Evolutionary conservation across 2,329 filamentous ascomycete genomes (phyloP).

Genomic region (Trichoderma hamatum): DNA sequence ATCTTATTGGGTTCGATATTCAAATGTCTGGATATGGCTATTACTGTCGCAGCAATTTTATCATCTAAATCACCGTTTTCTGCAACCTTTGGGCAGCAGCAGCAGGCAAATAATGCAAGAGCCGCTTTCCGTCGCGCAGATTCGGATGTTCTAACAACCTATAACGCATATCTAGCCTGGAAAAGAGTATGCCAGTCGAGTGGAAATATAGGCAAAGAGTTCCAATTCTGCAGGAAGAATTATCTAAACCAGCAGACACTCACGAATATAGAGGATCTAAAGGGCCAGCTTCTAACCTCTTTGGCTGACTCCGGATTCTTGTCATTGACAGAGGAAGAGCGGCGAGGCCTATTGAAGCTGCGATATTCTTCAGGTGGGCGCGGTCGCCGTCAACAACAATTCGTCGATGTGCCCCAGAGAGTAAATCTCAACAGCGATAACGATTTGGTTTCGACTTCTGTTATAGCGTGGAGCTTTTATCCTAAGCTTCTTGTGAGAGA

Average conservation of each 20-base stretch:
- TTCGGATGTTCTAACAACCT: conserved; percentile 88
- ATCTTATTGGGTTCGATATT: conserved; percentile 86
- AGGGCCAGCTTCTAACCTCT: conserved; percentile 83
- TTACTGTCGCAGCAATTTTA: conserved; percentile 89
- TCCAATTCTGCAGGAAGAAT: conserved; percentile 91
- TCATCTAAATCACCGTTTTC: conserved; percentile 95
- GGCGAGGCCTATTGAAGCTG: conserved; percentile 66
- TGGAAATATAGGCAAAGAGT: conserved; percentile 67
- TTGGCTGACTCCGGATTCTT: conserved; percentile 86
- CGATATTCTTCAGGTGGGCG: conserved; percentile 59
- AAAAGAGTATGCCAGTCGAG: conserved; percentile 75
- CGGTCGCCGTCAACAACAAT: conserved; percentile 67
- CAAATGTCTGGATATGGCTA: conserved; percentile 85
- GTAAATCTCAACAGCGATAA: conserved; percentile 78
- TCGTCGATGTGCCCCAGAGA: conserved; percentile 79
- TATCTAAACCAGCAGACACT: conserved; percentile 89
- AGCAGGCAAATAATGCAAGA: conserved; percentile 79
- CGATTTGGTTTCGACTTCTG: conserved; percentile 75
- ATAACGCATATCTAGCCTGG: conserved; percentile 93
- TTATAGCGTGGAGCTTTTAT: conserved; percentile 94
- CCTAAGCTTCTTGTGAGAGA: conserved; percentile 87
- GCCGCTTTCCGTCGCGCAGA: conserved; percentile 81
- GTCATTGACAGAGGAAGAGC: conserved; percentile 72
- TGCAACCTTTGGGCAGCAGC: conserved; percentile 79
- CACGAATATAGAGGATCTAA: conserved; percentile 91